Base-by-base conservation (phyloP, 306 rosid species). In the Cicer judaicum region DNA sequence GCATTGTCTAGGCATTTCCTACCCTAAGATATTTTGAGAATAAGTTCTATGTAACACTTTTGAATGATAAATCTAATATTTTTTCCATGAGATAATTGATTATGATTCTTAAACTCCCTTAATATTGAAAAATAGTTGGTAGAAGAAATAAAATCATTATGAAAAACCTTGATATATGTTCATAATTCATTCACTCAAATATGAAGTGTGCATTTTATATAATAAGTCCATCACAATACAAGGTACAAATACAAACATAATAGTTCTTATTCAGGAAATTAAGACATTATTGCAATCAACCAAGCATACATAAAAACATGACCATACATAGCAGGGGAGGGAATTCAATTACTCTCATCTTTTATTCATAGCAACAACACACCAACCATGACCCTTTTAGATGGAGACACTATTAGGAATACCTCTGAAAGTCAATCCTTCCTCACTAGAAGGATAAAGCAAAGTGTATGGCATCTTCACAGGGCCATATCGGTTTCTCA, bases 401-500 rank as follows among this genome's bases (percentile, higher is more conserved):
- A 82, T 82, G n/a, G 93, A 89, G 71, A 92, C 84, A 15, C 97
- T 92, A 16, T 89, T 92, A 14, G 93, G 97, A 75, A 92, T 87
- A 42, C 97, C 97, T 78, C 86, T 82, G 42, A 72, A 83, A 16
- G 96, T 89, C 8, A 92, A 85, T 6, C 97, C 93, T 10, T 80
- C 87, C n/a, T 79, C 78, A 50, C 97, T 89, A 2, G 85, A 54
- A 62, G 96, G 97, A 81, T 85, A 76, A n/a, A 92, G 93, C 62
- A 89, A 40, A 21, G 97, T 92, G 79, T 92, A 92, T 0, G 96
- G 97, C 82, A 89, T 68, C 48, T 83, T 75, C 11, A 77, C 90
- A 0, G 96, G 97, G 2, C 97, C 97, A 44, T 34, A 73, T 2
- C 97, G 55, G 80, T 89, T 92, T 52, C 81, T 77, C 46, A 82